Base-by-base conservation (phyloP, 192 early-diverging fungal species). In the Podochytrium sp. region DNA sequence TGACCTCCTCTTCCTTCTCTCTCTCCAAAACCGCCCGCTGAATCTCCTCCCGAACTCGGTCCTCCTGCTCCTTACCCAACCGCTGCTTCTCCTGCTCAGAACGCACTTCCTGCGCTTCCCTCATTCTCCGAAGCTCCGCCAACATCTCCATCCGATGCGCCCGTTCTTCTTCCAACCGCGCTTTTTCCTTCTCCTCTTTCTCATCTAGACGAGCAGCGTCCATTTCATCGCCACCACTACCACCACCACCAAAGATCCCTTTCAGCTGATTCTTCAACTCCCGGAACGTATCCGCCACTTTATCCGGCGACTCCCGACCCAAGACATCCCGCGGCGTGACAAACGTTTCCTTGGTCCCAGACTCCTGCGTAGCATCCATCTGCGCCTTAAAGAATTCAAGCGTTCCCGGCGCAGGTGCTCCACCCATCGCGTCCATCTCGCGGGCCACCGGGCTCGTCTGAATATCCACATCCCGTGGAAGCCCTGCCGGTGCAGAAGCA, bases 1-100 rank as follows among this genome's bases (percentile, higher is more conserved):
- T 51, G 59, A 71, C 63, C 33, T 77, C 69, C 25, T 40, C 32
- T 37, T 60, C 41, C 29, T 68, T 42, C 12, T 56, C 39, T 65
- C 42, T 35, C 53, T 47, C 16, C 42, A 73, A 40, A 18, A 34
- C 49, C 10, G n/a, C 42, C 32, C 56, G 12, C 27, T 65, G 18
- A 5, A 71, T 16, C 3, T 43, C 37, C 27, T 71, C 69, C n/a
- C 32, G 37, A 40, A 34, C 7, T 47, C 74, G 42, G 29, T 34
- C 16, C 34, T 58, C 63, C 18, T 55, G 51, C 49, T 75, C 37
- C 39, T 67, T 59, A 29, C 32, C 50, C 16, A 47, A 1, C 12
- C 38, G 18, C 16, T 16, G 32, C 47, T 34, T 7, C 47, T 76
- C 55, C 33, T 70, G 58, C 55, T 76, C 55, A 25, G 33, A 10